These are phyloP conservation scores for Micromonas pusilla DNA, from an alignment of 139 green algal genomes.

Conservation along the genomic window DNA sequence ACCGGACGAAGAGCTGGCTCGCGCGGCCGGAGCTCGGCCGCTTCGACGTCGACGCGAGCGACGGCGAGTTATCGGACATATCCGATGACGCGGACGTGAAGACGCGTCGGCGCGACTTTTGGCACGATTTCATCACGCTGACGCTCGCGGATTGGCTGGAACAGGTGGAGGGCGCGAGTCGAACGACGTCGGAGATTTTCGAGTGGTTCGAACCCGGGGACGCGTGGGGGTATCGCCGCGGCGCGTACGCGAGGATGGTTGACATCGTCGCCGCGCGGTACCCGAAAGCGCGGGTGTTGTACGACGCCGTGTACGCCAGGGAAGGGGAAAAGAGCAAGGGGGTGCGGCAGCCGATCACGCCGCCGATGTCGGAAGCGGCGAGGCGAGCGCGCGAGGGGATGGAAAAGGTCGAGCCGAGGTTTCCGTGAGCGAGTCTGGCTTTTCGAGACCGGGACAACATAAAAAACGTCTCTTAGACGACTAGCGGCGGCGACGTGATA, in stretches of 20 bases:
- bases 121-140: background rate
- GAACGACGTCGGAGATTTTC: background rate
- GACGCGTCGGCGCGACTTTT: too few relatives aligned
- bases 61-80: background rate
- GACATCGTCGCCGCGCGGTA: background rate
- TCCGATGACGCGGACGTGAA: too few relatives aligned
- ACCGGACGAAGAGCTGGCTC: background rate
- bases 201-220: background rate
- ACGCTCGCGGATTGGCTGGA: background rate
- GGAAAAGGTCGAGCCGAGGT: background rate
- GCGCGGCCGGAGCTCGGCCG: too few relatives aligned
- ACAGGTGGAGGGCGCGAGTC: background rate
- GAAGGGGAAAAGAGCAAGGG: background rate
- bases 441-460: too few relatives aligned
- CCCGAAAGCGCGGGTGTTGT: background rate
- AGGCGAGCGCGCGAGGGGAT: background rate
- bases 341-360: background rate
- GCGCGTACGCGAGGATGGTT: background rate
- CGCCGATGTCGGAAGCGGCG: background rate
- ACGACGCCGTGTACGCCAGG: background rate
- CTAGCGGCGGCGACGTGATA: too few relatives aligned
- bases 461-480: too few relatives aligned
- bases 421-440: too few relatives aligned
- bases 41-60: background rate
- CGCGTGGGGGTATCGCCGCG: background rate